Conservation (phyloP, 345 rosid species). For the Citrus hindsii region DNA sequence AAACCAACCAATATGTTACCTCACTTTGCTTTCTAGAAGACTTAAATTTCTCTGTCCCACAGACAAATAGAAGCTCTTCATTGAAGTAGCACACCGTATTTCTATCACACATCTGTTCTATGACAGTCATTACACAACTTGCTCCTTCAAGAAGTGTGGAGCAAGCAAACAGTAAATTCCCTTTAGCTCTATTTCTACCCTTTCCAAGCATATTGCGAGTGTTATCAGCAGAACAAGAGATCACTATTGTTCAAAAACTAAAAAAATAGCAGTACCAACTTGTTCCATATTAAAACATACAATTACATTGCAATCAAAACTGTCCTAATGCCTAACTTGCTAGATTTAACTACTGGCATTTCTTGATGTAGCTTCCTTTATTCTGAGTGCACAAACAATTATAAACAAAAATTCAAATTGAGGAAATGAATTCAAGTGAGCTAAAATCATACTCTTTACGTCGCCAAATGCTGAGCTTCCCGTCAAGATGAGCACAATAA, state of each 20-base stretch:
- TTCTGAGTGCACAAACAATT: not conserved
- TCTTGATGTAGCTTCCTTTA: not conserved
- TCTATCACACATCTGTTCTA: too few species aligned
- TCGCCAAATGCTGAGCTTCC: conserved; percentile 89
- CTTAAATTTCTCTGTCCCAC: not conserved
- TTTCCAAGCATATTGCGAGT: not conserved
- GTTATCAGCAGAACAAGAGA: not conserved
- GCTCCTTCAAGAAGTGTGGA: too few species aligned
- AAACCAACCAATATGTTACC: not conserved
- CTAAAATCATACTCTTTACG: conserved; percentile 65
- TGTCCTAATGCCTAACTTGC: not conserved
- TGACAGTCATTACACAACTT: too few species aligned
- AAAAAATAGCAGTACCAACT: not conserved
- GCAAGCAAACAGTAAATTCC: too few species aligned
- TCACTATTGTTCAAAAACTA: not conserved
- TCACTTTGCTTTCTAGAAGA: not conserved
- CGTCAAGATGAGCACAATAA: conserved; percentile 88
- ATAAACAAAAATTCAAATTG: not conserved
- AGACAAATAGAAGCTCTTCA: not conserved
- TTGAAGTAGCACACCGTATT: not conserved
- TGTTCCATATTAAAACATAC: not conserved
- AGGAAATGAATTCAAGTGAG: not conserved
- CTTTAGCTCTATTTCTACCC: not conserved
- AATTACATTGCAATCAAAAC: not conserved
- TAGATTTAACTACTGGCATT: not conserved